A percentile compares a stretch with the other conserved stretches of the same genome.
phyloP scores from a whole-genome alignment of 1,139 yeast species.

The Yamadazyma mexicana region DNA sequence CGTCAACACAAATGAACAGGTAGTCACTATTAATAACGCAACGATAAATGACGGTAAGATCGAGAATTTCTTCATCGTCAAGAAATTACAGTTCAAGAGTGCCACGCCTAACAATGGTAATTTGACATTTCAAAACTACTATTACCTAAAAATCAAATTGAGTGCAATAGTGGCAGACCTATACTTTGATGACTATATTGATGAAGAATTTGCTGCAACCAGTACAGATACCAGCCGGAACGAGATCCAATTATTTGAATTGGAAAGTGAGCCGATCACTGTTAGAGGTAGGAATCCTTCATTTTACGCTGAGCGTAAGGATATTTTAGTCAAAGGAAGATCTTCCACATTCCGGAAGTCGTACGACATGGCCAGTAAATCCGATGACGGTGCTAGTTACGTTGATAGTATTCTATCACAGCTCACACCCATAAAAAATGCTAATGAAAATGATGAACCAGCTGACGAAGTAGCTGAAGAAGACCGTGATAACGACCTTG shows the following conservation, averaged over 20 bases:
- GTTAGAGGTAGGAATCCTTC: conserved; percentile 69
- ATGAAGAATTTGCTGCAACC: conserved; percentile 26
- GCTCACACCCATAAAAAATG: conserved; percentile 1
- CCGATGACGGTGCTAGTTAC: conserved; percentile 3
- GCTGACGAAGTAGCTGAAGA: too few species aligned
- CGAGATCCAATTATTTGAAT: conserved; percentile 34
- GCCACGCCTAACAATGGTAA: conserved; percentile 70
- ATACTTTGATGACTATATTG: conserved; percentile 43
- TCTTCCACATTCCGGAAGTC: conserved; percentile 22
- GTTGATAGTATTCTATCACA: conserved; percentile 7
- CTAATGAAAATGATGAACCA: conserved; percentile 9
- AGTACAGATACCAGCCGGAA: conserved; percentile 26
- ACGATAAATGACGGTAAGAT: conserved; percentile 23
- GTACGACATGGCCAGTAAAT: conserved; percentile 18
- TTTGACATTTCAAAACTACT: conserved; percentile 55
- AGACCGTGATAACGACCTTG: too few species aligned
- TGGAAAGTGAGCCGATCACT: conserved; percentile 52
- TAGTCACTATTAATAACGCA: conserved; percentile 31
- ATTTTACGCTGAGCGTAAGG: conserved; percentile 58
- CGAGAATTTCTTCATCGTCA: conserved; percentile 36
- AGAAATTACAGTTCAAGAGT: conserved; percentile 55
- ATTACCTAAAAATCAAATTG: conserved; percentile 46
- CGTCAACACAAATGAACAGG: conserved; percentile 28
- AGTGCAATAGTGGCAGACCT: conserved; percentile 47
- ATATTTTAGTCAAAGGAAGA: conserved; percentile 40